phyloP scores from a whole-genome alignment of 495 filamentous ascomycete species.

The Usnea hakonensis region DNA sequence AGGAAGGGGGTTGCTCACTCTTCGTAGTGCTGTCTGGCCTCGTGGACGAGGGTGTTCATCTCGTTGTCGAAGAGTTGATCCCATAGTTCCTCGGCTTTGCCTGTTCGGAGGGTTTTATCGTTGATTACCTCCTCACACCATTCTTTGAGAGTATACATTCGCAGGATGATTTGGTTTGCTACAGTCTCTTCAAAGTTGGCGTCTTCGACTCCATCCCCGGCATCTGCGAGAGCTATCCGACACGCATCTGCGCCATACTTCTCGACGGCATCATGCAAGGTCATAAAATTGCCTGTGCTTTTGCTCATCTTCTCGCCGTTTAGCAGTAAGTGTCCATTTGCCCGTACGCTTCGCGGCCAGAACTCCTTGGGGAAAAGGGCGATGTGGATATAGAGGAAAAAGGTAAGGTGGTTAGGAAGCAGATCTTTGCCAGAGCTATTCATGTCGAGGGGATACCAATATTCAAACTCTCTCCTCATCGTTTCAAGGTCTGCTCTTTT shows the following conservation, averaged over 20 bases:
- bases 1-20: slow-evolving; percentile 36
- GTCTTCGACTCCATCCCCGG: slow-evolving; percentile 88
- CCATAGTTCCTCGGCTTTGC: slow-evolving; percentile 67
- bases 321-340: slow-evolving; percentile 86
- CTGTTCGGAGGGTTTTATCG: slow-evolving; percentile 60
- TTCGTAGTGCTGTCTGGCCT: slow-evolving; percentile 69
- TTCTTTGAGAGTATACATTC: slow-evolving; percentile 76
- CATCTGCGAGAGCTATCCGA: slow-evolving; percentile 86
- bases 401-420: slow-evolving; percentile 85
- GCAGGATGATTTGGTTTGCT: slow-evolving; percentile 81
- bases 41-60: slow-evolving; percentile 71
- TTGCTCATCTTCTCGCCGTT: slow-evolving; percentile 98
- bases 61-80: slow-evolving; percentile 91
- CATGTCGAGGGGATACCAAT: slow-evolving; percentile 92
- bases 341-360: slow-evolving; percentile 76
- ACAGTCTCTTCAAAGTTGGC: slow-evolving; percentile 97
- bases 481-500: slow-evolving; percentile 59
- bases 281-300: slow-evolving; percentile 91
- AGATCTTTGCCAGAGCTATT: slow-evolving; percentile 80
- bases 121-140: slow-evolving; percentile 83
- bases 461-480: slow-evolving; percentile 87
- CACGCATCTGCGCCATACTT: slow-evolving; percentile 95
- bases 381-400: slow-evolving; percentile 92
- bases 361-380: slow-evolving; percentile 80
- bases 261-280: slow-evolving; percentile 70